phyloP scores from a whole-genome alignment of 768 basidiomycete species.

The Suillus decipiens region DNA sequence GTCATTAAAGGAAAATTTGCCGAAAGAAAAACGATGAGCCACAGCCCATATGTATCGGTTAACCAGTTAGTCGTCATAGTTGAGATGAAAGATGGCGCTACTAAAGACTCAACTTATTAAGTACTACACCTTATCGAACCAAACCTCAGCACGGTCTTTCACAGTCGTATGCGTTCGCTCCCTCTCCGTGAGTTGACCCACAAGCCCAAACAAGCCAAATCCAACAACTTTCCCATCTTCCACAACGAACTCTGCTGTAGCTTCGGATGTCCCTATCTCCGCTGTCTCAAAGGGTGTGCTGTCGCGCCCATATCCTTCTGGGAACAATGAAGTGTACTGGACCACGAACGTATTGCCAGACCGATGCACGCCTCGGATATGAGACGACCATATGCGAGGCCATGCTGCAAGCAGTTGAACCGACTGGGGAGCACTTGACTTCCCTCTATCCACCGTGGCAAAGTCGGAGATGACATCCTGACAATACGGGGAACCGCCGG shows the following conservation, averaged over 20 bases:
- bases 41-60: no score
- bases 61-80: no score
- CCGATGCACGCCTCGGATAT: slow-evolving; percentile 33
- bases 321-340: slow-evolving; percentile 31
- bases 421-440: background rate
- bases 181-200: slow-evolving; percentile 22
- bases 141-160: slow-evolving; percentile 32
- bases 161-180: slow-evolving; percentile 21
- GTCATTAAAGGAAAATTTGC: no score
- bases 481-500: slow-evolving; percentile 25
- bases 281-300: slow-evolving; percentile 32
- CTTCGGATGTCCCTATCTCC: slow-evolving; percentile 8
- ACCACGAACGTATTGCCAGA: slow-evolving; percentile 24
- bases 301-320: slow-evolving; percentile 40
- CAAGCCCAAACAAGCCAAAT: slow-evolving; percentile 26
- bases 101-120: no score
- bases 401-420: slow-evolving; percentile 33
- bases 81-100: no score
- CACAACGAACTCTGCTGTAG: slow-evolving; percentile 25
- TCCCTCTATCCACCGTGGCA: slow-evolving; percentile 23
- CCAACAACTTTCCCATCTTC: slow-evolving; percentile 31
- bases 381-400: slow-evolving; percentile 38
- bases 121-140: slow-evolving; percentile 27
- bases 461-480: slow-evolving; percentile 30
- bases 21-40: no score